Conservation (phyloP, 495 filamentous ascomycete species). For the Aspergillus cavernicola region DNA sequence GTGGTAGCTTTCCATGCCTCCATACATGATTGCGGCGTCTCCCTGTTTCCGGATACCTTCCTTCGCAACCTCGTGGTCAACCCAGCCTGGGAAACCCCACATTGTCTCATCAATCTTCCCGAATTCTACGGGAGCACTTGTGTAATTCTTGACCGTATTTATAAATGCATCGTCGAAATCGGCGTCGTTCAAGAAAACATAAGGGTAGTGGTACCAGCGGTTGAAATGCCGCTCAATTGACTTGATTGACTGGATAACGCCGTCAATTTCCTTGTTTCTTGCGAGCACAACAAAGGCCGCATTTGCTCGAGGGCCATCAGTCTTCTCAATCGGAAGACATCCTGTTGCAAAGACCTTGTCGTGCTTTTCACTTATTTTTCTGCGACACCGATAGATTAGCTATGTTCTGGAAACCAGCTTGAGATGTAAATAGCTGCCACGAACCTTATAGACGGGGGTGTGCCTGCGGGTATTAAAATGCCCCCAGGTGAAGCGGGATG, state of each 20-base stretch:
- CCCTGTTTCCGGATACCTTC: constrained; percentile 95
- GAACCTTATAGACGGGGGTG: constrained; percentile 89
- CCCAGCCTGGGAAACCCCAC: constrained; percentile 98
- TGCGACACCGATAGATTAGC: constrained; percentile 33
- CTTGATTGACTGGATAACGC: constrained; percentile 93
- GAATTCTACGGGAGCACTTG: constrained; percentile 81
- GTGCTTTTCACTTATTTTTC: constrained; percentile 94
- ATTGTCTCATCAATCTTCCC: constrained; percentile 85
- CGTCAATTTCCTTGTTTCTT: constrained; percentile 93
- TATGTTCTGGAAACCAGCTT: not conserved
- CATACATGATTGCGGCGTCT: constrained; percentile 98
- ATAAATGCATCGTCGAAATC: constrained; percentile 95
- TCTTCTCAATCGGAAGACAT: constrained; percentile 64
- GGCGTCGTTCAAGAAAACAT: constrained; percentile 97
- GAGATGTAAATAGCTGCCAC: constrained; percentile 17
- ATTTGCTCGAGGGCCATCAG: constrained; percentile 74
- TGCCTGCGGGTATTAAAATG: constrained; percentile 83
- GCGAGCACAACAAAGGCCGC: constrained; percentile 95
- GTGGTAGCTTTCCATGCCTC: constrained; percentile 98
- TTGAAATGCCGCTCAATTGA: constrained; percentile 99
- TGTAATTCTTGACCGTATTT: constrained; percentile 84
- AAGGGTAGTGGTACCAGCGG: constrained; percentile 97
- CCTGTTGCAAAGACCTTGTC: constrained; percentile 95
- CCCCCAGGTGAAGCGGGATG: constrained; percentile 80
- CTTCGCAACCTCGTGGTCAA: constrained; percentile 86